A percentile compares a stretch with the other conserved stretches of the same genome.
Conservation (phyloP, 495 filamentous ascomycete species). For the Stereocaulon alpinum region DNA sequence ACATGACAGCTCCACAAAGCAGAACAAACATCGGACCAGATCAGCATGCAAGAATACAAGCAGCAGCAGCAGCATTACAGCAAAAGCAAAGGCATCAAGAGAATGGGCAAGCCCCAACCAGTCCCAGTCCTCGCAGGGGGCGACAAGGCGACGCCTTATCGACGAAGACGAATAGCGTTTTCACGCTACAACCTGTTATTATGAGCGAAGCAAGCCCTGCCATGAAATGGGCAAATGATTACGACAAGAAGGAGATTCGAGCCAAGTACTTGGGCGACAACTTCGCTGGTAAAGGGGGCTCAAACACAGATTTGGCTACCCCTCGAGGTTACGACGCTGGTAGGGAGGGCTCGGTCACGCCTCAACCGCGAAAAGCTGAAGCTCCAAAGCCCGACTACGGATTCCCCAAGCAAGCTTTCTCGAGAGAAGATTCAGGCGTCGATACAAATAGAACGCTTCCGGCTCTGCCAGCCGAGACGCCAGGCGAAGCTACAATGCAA, state of each 20-base stretch:
- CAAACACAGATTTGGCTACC: constrained; percentile 21
- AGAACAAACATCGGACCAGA: constrained; percentile 86
- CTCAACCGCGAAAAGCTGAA: constrained; percentile 20
- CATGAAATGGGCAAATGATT: constrained; percentile 89
- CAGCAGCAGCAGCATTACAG: constrained; percentile 73
- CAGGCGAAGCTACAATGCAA: constrained; percentile 14
- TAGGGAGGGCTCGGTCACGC: constrained; percentile 18
- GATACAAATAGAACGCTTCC: constrained; percentile 20
- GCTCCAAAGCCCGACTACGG: constrained; percentile 21
- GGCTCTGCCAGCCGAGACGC: constrained; percentile 21
- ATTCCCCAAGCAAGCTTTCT: constrained; percentile 17
- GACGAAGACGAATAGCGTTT: constrained; percentile 79
- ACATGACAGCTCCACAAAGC: constrained; percentile 44
- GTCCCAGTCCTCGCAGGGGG: constrained; percentile 27
- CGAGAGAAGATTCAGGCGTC: constrained; percentile 10
- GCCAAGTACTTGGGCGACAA: constrained; percentile 67
- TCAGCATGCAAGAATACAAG: constrained; percentile 85
- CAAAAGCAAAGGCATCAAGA: constrained; percentile 53
- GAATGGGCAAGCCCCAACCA: constrained; percentile 18
- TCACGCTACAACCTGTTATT: constrained; percentile 80
- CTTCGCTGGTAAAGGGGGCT: constrained; percentile 60
- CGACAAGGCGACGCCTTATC: constrained; percentile 41
- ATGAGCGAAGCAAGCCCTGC: constrained; percentile 81
- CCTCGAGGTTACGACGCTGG: constrained; percentile 3
- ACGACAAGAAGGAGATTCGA: constrained; percentile 75